Conservation (phyloP, 768 basidiomycete species). For the Zangia roseola region DNA sequence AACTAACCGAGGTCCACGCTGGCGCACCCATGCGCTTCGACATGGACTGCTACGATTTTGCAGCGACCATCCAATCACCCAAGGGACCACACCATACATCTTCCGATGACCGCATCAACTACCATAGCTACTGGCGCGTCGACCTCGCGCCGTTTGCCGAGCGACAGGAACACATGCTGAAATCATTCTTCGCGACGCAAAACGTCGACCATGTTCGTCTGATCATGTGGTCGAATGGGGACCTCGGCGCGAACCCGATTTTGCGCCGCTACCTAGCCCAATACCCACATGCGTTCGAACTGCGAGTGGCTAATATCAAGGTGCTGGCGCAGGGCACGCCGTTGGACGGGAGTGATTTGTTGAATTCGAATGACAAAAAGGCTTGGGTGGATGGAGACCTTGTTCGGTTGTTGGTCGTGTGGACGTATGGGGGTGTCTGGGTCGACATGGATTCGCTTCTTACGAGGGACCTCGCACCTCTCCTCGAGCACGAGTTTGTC, state of each 20-base stretch:
- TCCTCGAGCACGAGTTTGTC: slow-evolving; percentile 93
- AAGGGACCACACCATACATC: neutral
- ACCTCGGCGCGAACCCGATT: slow-evolving; percentile 54
- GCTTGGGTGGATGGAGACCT: slow-evolving; percentile 97
- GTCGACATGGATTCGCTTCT: slow-evolving; percentile 96
- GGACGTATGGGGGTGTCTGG: slow-evolving; percentile 93
- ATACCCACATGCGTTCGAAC: slow-evolving; percentile 70
- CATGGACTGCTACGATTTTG: slow-evolving; percentile 91
- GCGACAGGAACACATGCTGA: slow-evolving; percentile 88
- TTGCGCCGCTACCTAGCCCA: slow-evolving; percentile 55
- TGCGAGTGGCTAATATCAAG: slow-evolving; percentile 67
- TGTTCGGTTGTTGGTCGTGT: slow-evolving; percentile 82
- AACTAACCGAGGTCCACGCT: slow-evolving; percentile 70
- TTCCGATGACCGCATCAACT: slow-evolving; percentile 54
- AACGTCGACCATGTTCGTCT: slow-evolving; percentile 59
- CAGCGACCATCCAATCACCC: slow-evolving; percentile 64
- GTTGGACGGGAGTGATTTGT: slow-evolving; percentile 61
- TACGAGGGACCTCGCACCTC: slow-evolving; percentile 81
- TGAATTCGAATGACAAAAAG: slow-evolving; percentile 65
- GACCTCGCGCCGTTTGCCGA: slow-evolving; percentile 81
- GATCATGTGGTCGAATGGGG: slow-evolving; percentile 91
- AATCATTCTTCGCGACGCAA: slow-evolving; percentile 94
- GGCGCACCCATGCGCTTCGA: slow-evolving; percentile 77
- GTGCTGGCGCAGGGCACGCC: slow-evolving; percentile 72
- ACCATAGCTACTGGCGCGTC: slow-evolving; percentile 92